Evolutionary conservation across 805 yeast genomes (phyloP).

Genomic region (Cyberlindnera misumaiensis): DNA sequence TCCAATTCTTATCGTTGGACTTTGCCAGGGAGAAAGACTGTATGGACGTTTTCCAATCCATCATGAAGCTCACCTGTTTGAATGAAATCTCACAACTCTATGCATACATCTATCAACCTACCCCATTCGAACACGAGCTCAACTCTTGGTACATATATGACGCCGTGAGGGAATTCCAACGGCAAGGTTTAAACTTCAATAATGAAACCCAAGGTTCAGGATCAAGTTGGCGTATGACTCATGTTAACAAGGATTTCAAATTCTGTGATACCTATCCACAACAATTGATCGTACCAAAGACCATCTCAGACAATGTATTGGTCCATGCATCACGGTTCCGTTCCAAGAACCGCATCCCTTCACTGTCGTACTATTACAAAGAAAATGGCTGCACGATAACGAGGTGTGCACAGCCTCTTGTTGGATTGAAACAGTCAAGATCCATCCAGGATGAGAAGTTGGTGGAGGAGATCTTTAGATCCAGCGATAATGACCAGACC

Average conservation of each 20-base stretch:
- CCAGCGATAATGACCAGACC: constrained; percentile 34
- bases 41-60: constrained; percentile 63
- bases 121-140: constrained; percentile 51
- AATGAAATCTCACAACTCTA: constrained; percentile 52
- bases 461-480: constrained; percentile 62
- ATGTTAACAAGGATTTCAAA: constrained; percentile 54
- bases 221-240: constrained; percentile 62
- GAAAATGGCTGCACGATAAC: constrained; percentile 72
- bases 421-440: constrained; percentile 81
- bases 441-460: constrained; percentile 89
- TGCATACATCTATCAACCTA: constrained; percentile 78
- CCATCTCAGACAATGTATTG: constrained; percentile 74
- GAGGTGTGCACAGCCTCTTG: constrained; percentile 88
- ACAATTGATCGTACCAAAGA: constrained; percentile 59
- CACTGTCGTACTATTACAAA: constrained; percentile 66
- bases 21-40: constrained; percentile 55
- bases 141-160: constrained; percentile 73
- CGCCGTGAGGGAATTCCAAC: constrained; percentile 52
- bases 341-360: constrained; percentile 81
- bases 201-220: constrained; percentile 7
- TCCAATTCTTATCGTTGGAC: constrained; percentile 73
- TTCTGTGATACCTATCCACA: constrained; percentile 76
- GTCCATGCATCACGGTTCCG: constrained; percentile 80
- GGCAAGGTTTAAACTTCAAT: constrained; percentile 56
- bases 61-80: constrained; percentile 59